Evolutionary conservation across 2,329 filamentous ascomycete species (phyloP).

Genomic region (Gyromitra esculenta): DNA sequence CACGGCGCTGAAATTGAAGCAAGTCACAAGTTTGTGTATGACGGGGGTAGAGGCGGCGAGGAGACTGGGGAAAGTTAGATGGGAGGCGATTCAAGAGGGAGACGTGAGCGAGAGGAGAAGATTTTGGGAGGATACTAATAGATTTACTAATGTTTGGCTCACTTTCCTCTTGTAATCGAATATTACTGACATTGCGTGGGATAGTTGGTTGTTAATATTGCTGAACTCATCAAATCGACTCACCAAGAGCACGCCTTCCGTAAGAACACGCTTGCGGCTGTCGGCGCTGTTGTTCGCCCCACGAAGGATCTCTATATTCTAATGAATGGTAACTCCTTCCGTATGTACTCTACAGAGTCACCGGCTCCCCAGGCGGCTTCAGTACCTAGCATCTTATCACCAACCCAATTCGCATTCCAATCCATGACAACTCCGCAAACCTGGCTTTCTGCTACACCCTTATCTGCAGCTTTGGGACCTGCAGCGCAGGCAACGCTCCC

Average conservation of each 20-base stretch:
- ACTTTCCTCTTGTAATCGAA: not conserved
- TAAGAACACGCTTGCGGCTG: conserved; percentile 54
- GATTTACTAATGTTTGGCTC: conserved; percentile 56
- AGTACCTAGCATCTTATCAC: conserved; percentile 43
- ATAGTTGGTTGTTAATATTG: conserved; percentile 57
- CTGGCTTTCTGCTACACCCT: conserved; percentile 54
- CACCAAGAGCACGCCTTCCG: conserved; percentile 57
- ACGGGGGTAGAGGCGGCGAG: conserved; percentile 56
- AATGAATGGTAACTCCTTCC: conserved; percentile 56
- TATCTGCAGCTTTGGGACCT: conserved; percentile 57
- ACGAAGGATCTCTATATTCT: conserved; percentile 58
- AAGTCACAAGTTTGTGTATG: conserved; percentile 56
- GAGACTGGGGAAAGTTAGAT: conserved; percentile 54
- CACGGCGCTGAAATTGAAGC: conserved; percentile 56
- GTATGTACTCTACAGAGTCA: conserved; percentile 53
- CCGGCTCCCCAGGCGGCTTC: conserved; percentile 30
- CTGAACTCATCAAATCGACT: conserved; percentile 56
- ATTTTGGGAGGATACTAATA: conserved; percentile 58
- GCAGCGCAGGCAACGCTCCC: conserved; percentile 58
- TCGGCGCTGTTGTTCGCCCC: conserved; percentile 56
- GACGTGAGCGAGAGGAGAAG: conserved; percentile 55
- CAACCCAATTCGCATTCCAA: conserved; percentile 55
- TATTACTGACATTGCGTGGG: conserved; percentile 29
- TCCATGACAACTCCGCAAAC: conserved; percentile 54
- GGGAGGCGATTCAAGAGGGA: conserved; percentile 57